Base-by-base conservation (phyloP, 1,139 yeast species). In the Saccharomycopsis crataegensis region DNA sequence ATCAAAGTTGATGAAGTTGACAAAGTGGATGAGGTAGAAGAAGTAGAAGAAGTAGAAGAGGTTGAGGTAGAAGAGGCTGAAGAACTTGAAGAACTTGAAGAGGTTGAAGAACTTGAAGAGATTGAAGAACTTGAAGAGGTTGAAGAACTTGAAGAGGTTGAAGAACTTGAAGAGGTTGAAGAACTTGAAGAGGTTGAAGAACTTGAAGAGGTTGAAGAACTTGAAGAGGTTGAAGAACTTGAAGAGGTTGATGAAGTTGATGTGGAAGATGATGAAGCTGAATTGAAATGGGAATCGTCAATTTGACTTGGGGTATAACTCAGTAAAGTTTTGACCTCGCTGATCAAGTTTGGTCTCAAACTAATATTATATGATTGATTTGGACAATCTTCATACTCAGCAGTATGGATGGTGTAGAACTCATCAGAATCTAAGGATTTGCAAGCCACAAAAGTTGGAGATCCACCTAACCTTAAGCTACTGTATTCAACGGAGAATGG, bases 341-440 rank as follows among this genome's bases (percentile, higher is more conserved):
- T 42, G 8, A 49, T 40, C 54, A 50, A 51, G 42, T 51, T 51
- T 5, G 48, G 16, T 32, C 54, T 50, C 54, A 51, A 51, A 9
- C 28, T 40, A 9, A 51, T 31, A 17, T n/a, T 22, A 12, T 50
- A 37, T 9, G 31, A 12, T 28, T 37, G 17, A 12, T 28, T 47
- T 2, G 32, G 22, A 32, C n/a, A 31, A 49, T 54, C 50, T 9
- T 42, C n/a, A 34, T 47, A 17, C 7, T 17, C 52, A 11, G 16
- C 31, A 8, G 47, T 41, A 41, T 51, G 40, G 28, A 51, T 11
- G 16, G 42, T 17, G 22, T 43, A 43, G 22, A 41, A 42, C 14
- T 47, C 41, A 16, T 32, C 42, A 31, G 40, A n/a, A 14, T 31
- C 42, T 16, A 17, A 11, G n/a, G 12, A 37, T 14, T 49, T 37